Conservation (phyloP, 2,329 filamentous ascomycete genomes). For the Blastomyces parvus region DNA sequence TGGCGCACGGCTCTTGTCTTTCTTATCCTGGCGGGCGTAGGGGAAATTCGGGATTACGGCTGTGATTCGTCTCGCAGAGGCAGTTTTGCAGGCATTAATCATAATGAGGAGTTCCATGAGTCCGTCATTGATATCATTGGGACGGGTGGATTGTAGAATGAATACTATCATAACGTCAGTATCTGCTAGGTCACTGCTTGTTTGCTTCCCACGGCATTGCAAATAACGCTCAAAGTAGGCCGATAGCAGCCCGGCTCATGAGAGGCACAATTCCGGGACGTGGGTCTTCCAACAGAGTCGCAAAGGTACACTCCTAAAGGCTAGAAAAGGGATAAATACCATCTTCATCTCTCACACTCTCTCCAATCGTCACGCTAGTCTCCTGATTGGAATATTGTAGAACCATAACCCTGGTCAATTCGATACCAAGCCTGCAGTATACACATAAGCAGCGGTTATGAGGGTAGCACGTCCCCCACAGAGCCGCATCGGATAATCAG, state of each 20-base stretch:
- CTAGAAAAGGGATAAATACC: conserved; percentile 39
- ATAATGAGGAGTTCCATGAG: conserved; percentile 98
- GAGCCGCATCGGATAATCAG: not conserved
- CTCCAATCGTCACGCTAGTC: conserved; percentile 72
- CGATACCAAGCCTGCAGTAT: conserved; percentile 50
- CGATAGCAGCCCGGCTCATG: not conserved
- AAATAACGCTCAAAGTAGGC: not conserved
- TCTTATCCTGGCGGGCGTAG: conserved; percentile 95
- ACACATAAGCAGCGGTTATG: not conserved
- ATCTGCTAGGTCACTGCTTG: not conserved
- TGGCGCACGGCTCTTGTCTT: conserved; percentile 89
- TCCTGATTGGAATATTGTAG: conserved; percentile 57
- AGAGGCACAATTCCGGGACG: not conserved
- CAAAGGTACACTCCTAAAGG: conserved; percentile 7
- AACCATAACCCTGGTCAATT: conserved; percentile 59
- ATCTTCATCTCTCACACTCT: conserved; percentile 94
- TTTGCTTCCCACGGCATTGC: not conserved
- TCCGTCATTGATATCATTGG: conserved; percentile 94
- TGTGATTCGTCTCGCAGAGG: conserved; percentile 80
- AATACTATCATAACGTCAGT: conserved; percentile 54
- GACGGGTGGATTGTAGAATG: conserved; percentile 88
- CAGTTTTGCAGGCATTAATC: conserved; percentile 88
- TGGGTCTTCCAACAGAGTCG: conserved; percentile 11
- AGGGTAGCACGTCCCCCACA: not conserved
- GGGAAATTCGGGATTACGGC: conserved; percentile 94